Conservation (phyloP, 2,329 filamentous ascomycete species). For the Dryadomyces quercivorus region DNA sequence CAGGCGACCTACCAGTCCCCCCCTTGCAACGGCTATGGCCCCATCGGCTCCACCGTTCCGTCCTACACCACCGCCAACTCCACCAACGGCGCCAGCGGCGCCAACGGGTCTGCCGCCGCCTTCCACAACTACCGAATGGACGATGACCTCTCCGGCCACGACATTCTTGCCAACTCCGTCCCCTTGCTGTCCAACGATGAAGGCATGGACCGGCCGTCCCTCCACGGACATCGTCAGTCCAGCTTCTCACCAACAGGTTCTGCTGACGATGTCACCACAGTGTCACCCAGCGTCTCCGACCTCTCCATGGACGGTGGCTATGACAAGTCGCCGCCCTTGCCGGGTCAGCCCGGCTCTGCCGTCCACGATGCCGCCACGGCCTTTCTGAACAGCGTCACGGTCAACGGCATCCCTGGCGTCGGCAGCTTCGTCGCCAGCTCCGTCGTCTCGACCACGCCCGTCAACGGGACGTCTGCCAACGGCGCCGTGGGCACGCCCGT, state of each 20-base stretch:
- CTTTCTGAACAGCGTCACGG: constrained; percentile 31
- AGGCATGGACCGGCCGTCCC: constrained; percentile 12
- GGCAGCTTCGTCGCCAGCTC: constrained; percentile 19
- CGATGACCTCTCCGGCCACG: neutral
- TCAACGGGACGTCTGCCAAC: neutral
- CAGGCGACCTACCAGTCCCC: constrained; percentile 12
- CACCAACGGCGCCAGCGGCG: neutral
- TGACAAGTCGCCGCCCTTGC: constrained; percentile 22
- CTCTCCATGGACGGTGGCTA: constrained; percentile 41
- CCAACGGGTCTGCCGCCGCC: neutral
- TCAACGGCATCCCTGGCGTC: neutral
- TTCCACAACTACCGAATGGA: neutral
- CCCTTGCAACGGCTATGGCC: constrained; percentile 10
- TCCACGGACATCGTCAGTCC: constrained; percentile 34
- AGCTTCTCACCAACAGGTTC: constrained; percentile 46
- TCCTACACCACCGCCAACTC: constrained; percentile 18
- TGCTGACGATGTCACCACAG: constrained; percentile 42
- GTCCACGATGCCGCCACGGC: constrained; percentile 5
- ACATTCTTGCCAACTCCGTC: neutral
- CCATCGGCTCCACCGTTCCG: constrained; percentile 8
- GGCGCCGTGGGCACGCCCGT: too few relatives aligned
- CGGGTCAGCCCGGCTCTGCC: neutral
- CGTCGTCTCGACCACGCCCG: neutral
- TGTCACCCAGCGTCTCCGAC: constrained; percentile 47
- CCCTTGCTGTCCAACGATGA: neutral